Percentiles rank a stretch among this genome's conserved stretches.
These are phyloP conservation scores for Xylaria venustula DNA, from an alignment of 495 filamentous ascomycete species.

Conservation along the genomic window DNA sequence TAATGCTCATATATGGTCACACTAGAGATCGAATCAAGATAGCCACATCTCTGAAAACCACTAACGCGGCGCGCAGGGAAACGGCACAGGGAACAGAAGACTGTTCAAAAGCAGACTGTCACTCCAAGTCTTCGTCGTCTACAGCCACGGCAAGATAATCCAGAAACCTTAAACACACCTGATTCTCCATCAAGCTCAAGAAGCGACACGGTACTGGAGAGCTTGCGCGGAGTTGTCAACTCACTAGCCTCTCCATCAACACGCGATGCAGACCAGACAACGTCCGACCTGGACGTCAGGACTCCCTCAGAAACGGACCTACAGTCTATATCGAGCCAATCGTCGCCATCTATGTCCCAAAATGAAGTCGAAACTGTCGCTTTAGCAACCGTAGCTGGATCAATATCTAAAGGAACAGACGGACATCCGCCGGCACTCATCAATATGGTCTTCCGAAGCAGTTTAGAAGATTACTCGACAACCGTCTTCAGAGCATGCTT, in stretches of 20 bases:
- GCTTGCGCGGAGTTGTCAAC: background rate
- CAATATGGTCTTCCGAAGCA: background rate
- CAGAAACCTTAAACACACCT: background rate
- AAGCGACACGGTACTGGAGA: background rate
- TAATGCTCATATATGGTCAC: too few species aligned
- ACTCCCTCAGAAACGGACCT: background rate
- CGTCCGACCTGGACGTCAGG: background rate
- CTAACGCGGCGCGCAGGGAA: constrained; percentile 1
- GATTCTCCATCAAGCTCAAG: background rate
- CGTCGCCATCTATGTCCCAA: background rate
- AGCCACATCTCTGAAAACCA: background rate
- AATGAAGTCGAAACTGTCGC: background rate
- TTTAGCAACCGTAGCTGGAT: background rate
- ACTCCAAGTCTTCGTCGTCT: background rate
- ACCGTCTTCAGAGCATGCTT: constrained; percentile 28
- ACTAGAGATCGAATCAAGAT: background rate
- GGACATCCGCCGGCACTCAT: background rate
- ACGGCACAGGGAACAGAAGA: constrained; percentile 9
- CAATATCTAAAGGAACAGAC: background rate
- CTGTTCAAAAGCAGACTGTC: background rate
- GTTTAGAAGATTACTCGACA: constrained; percentile 14
- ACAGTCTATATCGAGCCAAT: background rate
- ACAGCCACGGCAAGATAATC: background rate
- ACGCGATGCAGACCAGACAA: background rate
- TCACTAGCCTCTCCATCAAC: background rate